Base-by-base conservation (phyloP, 1,284 basidiomycete genomes). In the Meripilus lineatus region DNA sequence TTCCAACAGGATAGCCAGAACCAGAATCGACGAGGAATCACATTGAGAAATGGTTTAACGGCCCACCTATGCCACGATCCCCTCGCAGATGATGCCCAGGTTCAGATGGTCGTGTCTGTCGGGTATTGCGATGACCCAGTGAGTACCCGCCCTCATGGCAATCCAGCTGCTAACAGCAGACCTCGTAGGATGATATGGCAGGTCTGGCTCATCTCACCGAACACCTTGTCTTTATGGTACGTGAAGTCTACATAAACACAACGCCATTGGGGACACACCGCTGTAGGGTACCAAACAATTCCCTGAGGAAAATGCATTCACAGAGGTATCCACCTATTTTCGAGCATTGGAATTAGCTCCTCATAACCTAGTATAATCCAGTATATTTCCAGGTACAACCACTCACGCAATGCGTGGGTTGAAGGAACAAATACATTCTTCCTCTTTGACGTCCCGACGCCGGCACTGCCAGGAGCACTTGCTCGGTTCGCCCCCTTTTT, bases 401-500 rank as follows among this genome's bases (percentile, higher is more conserved):
- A 96, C 17, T 68, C 70, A 48, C 94, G 92, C 3, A 99, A 99
- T 63, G 96, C 96, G 3, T 99, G 84, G 66, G 99, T 96, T 1
- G 84, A 88, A 2, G 87, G 94, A 45, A 84, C 87, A 18, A 92
- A 95, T 63, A 99, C 96, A 25, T 95, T 94, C 66, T 96, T 93
- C 62, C 86, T 83, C 67, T 99, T 99, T 67, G 89, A 81, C 57
- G 90, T 98, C 33, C 80, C 87, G 14, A 88, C 92, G 1, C 68
- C 81, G 14, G 87, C 89, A 20, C 78, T 99, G 3, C 67, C 77
- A 3, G 88, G 86, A 33, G 93, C 95, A 1, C 75, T 99, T 7
- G 80, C 91, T 54, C 86, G 94, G 23, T 99, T 99, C 64, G 77
- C 94, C 0, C 86, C 84, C 2, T 99, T 99, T 72, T 99, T 99